Conservation (phyloP, 78 protist species). For the Neovahlkampfia damariscottae region DNA sequence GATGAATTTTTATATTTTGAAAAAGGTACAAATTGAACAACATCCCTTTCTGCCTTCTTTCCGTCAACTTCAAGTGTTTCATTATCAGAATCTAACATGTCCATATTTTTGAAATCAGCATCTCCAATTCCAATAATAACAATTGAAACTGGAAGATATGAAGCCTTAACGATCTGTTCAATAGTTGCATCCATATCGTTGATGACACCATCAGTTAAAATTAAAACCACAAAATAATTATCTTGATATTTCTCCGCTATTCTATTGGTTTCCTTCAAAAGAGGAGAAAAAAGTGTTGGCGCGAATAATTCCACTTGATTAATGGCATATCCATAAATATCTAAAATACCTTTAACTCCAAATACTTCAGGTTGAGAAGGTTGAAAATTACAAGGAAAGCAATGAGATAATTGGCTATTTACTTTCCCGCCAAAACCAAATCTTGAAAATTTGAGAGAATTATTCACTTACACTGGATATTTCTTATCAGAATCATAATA, state of each 20-base stretch:
- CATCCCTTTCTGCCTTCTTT: slow-evolving; percentile 33
- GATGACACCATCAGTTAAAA: slow-evolving; percentile 64
- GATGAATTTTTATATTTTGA: background rate
- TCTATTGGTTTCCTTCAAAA: background rate
- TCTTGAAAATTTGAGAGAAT: too few relatives aligned
- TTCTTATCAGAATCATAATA: slow-evolving; percentile 48
- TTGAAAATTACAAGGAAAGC: slow-evolving; percentile 37
- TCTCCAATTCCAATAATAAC: slow-evolving; percentile 73
- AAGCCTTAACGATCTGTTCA: slow-evolving; percentile 24
- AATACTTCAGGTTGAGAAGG: background rate
- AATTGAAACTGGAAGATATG: slow-evolving; percentile 32
- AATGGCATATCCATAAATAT: background rate
- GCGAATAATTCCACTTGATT: background rate
- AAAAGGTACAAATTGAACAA: slow-evolving; percentile 64
- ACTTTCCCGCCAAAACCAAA: slow-evolving; percentile 64
- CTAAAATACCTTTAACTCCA: slow-evolving; percentile 9
- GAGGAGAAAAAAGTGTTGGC: slow-evolving; percentile 18
- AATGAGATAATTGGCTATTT: slow-evolving; percentile 15
- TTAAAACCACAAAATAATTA: slow-evolving; percentile 42
- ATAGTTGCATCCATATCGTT: slow-evolving; percentile 47
- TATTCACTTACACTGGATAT: slow-evolving; percentile 50
- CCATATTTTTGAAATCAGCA: slow-evolving; percentile 44
- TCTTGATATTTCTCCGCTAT: background rate
- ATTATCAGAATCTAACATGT: slow-evolving; percentile 57
- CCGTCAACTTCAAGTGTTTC: background rate